These are phyloP conservation scores for Trichoderma sp. DNA, from an alignment of 2,329 filamentous ascomycete genomes.

Conservation along the genomic window DNA sequence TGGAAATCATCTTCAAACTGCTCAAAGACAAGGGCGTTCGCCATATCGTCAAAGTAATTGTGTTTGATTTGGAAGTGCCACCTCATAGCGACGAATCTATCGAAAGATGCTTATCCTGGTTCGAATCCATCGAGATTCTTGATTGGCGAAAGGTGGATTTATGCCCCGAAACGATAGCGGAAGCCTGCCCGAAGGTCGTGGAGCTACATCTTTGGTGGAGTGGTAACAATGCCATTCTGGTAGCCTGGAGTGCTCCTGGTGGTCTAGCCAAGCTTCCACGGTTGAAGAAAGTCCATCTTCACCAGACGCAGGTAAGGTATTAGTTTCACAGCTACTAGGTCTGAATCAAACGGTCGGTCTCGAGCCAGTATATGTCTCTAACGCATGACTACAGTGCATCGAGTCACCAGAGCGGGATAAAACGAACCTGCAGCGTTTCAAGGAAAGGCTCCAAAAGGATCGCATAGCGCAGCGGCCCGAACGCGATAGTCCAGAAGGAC, in stretches of 20 bases:
- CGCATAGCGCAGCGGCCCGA: not conserved
- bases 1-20: not conserved
- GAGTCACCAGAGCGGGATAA: not conserved
- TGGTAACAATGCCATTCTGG: conserved; percentile 3
- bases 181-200: not conserved
- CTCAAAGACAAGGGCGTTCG: not conserved
- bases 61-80: not conserved
- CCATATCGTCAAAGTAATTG: not conserved
- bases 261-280: not conserved
- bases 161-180: not conserved
- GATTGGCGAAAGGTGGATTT: conserved; percentile 6
- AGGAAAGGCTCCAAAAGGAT: not conserved
- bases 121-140: not conserved
- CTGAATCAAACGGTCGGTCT: not conserved
- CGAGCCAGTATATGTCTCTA: not conserved
- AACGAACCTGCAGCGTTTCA: not conserved
- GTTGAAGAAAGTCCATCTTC: not conserved
- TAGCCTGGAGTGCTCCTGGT: not conserved
- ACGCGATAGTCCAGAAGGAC: not conserved
- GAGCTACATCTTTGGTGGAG: conserved; percentile 6
- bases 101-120: not conserved
- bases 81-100: conserved; percentile 10
- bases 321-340: too few species aligned
- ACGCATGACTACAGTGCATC: not conserved
- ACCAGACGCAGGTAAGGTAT: not conserved